Conservation (phyloP, 768 basidiomycete species). For the Naematelia encephala region DNA sequence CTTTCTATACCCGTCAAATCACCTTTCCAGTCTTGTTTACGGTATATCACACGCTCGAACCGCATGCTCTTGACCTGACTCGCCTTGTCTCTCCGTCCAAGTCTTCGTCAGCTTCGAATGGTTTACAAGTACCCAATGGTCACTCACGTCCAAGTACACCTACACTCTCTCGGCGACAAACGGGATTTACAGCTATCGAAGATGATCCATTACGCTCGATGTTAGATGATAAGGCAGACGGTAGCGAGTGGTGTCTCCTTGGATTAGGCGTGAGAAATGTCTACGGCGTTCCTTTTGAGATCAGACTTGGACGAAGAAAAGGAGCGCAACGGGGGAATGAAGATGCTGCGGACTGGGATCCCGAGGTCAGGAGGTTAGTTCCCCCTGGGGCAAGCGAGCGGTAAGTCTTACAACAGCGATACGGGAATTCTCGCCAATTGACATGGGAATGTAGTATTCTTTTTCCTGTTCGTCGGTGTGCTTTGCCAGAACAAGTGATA, state of each 20-base stretch:
- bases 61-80: conserved; percentile 70
- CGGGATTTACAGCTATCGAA: conserved; percentile 3
- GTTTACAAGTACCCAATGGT: conserved; percentile 2
- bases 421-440: not conserved
- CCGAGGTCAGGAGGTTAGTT: conserved; percentile 57
- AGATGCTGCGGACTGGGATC: not conserved
- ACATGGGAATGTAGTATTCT: not conserved
- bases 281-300: conserved; percentile 86
- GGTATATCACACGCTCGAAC: conserved; percentile 92
- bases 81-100: conserved; percentile 54
- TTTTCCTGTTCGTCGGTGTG: not conserved
- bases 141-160: not conserved
- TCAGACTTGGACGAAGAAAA: conserved; percentile 66
- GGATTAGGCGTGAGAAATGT: conserved; percentile 86
- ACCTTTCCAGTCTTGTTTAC: conserved; percentile 86
- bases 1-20: conserved; percentile 80
- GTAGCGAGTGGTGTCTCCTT: conserved; percentile 73
- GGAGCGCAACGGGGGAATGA: conserved; percentile 14
- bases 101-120: not conserved
- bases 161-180: not conserved
- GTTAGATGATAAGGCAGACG: conserved; percentile 54
- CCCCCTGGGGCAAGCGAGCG: conserved; percentile 82
- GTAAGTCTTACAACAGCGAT: conserved; percentile 57
- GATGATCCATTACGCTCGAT: conserved; percentile 29
- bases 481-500: conserved; percentile 60